Evolutionary conservation across 768 basidiomycete species (phyloP).

Genomic region (Trametes punicea): DNA sequence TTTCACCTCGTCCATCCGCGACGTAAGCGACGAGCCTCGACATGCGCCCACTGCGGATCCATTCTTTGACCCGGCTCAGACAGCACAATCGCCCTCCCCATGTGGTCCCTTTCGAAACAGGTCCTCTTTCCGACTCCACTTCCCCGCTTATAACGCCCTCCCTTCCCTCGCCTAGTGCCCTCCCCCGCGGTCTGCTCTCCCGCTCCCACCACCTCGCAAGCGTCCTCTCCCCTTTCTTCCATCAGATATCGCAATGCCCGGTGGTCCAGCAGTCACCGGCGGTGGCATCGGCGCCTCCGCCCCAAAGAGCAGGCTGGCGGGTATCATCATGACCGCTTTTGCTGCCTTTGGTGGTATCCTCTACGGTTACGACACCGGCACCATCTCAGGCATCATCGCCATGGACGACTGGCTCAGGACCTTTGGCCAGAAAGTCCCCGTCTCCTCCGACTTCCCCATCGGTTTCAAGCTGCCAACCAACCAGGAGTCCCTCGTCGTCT

Average conservation of each 20-base stretch:
- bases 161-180: not conserved
- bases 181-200: not conserved
- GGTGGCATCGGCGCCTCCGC: conserved; percentile 15
- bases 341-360: conserved; percentile 34
- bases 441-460: not conserved
- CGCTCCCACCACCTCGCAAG: not conserved
- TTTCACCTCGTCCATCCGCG: not conserved
- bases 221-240: not conserved
- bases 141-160: conserved; percentile 4
- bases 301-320: conserved; percentile 22
- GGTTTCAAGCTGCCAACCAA: conserved; percentile 29
- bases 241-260: conserved; percentile 14
- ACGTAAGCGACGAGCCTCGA: not conserved
- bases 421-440: conserved; percentile 36
- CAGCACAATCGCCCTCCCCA: not conserved
- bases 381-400: conserved; percentile 68
- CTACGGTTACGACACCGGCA: conserved; percentile 76
- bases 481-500: conserved; percentile 45
- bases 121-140: not conserved
- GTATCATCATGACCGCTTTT: conserved; percentile 33
- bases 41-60: conserved; percentile 5
- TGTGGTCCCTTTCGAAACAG: not conserved
- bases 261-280: conserved; percentile 15
- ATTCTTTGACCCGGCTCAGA: not conserved
- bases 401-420: conserved; percentile 53